Evolutionary conservation across 2,329 filamentous ascomycete genomes (phyloP).

Genomic region (Venturia asperata): DNA sequence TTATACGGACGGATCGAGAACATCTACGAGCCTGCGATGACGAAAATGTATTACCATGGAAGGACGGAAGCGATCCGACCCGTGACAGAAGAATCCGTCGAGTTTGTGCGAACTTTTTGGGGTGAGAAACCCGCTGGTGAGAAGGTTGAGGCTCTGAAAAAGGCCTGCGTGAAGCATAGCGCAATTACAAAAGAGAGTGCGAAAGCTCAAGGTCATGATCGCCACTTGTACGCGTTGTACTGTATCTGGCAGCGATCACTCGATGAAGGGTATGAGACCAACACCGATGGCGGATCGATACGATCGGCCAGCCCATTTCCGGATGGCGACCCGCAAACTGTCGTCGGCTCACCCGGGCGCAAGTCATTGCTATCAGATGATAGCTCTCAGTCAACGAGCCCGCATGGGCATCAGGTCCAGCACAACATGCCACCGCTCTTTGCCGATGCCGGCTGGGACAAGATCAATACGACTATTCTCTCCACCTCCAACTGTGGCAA

Average conservation of each 20-base stretch:
- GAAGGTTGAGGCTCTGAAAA: slow-evolving; percentile 79
- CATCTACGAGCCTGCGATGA: slow-evolving; percentile 98
- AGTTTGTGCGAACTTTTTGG: slow-evolving; percentile 93
- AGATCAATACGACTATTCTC: slow-evolving; percentile 86
- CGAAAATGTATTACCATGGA: slow-evolving; percentile 86
- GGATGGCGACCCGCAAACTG: slow-evolving; percentile 33
- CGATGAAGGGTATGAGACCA: slow-evolving; percentile 55
- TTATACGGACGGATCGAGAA: slow-evolving; percentile 90
- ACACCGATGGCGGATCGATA: slow-evolving; percentile 24
- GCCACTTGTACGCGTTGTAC: slow-evolving; percentile 89
- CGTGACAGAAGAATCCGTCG: slow-evolving; percentile 73
- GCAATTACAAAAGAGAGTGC: slow-evolving; percentile 74
- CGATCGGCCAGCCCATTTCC: slow-evolving; percentile 43
- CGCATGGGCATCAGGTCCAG: slow-evolving; percentile 38
- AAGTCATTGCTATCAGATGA: slow-evolving; percentile 46
- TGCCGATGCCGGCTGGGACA: slow-evolving; percentile 85
- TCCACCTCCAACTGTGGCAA: slow-evolving; percentile 99
- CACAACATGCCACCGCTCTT: slow-evolving; percentile 70
- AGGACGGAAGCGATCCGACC: slow-evolving; percentile 89
- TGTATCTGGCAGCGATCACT: slow-evolving; percentile 89
- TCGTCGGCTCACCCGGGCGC: slow-evolving; percentile 45
- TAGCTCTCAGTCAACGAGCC: slow-evolving; percentile 44
- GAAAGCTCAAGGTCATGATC: slow-evolving; percentile 83
- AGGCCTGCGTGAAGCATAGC: slow-evolving; percentile 77
- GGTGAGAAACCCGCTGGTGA: slow-evolving; percentile 73